A percentile compares a stretch with the other conserved stretches of the same genome.
Evolutionary conservation across 768 basidiomycete species (phyloP).

Genomic region (Harrya chromipes): DNA sequence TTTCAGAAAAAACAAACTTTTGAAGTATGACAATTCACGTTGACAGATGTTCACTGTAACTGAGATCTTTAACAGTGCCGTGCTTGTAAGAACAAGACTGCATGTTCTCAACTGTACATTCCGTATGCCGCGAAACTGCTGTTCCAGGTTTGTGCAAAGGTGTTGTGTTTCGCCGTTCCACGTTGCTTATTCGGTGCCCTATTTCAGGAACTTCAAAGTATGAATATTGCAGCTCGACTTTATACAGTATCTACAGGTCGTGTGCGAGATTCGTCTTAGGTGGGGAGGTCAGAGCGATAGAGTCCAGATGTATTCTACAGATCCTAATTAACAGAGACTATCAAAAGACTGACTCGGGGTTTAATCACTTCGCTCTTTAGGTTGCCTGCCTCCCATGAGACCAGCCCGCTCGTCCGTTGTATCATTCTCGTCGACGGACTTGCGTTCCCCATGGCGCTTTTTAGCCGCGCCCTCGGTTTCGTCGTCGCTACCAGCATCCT

Average conservation of each 20-base stretch:
- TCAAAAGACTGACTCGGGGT: slow-evolving; percentile 7
- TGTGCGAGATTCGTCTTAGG: slow-evolving; percentile 55
- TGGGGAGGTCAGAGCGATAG: neutral
- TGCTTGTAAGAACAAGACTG: slow-evolving; percentile 96
- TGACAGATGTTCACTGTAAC: slow-evolving; percentile 2
- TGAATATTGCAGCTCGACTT: slow-evolving; percentile 89
- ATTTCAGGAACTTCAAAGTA: slow-evolving; percentile 82
- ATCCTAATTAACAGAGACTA: slow-evolving; percentile 19
- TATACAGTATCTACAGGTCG: slow-evolving; percentile 87
- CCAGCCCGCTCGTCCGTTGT: slow-evolving; percentile 60
- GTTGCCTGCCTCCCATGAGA: slow-evolving; percentile 47
- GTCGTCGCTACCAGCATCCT: slow-evolving; percentile 63
- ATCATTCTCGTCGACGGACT: slow-evolving; percentile 47
- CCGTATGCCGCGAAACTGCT: slow-evolving; percentile 96
- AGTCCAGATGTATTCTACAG: slow-evolving; percentile 37
- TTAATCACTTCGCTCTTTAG: slow-evolving; percentile 37
- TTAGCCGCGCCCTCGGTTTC: slow-evolving; percentile 52
- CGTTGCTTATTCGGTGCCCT: neutral
- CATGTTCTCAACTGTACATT: slow-evolving; percentile 86
- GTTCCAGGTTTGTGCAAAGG: slow-evolving; percentile 70
- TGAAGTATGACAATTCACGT: slow-evolving; percentile 48
- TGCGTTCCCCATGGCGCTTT: slow-evolving; percentile 43
- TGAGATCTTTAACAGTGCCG: slow-evolving; percentile 55
- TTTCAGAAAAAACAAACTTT: slow-evolving; percentile 94
- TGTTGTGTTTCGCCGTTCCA: neutral